Conservation (phyloP, 306 rosid species). For the Begonia peltatifolia region DNA sequence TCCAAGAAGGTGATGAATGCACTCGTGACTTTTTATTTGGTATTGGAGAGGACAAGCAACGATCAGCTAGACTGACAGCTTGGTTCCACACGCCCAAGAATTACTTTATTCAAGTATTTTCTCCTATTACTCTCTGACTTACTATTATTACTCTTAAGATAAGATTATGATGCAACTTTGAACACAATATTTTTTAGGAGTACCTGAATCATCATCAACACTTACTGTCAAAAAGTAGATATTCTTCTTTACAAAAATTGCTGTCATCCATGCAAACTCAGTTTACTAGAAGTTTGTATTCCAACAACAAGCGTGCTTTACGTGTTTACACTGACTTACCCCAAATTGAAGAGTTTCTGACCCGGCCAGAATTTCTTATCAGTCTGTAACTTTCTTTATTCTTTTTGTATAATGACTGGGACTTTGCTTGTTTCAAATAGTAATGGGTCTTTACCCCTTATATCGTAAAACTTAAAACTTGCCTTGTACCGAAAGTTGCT, state of each 20-base stretch:
- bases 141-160: constrained; percentile 4
- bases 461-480: too few species aligned
- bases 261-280: constrained; percentile 12
- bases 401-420: too few species aligned
- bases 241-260: background rate
- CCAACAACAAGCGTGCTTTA: constrained; percentile 24
- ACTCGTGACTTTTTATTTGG: constrained; percentile 81
- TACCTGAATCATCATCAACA: constrained; percentile 41
- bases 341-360: constrained; percentile 73
- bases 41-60: constrained; percentile 84
- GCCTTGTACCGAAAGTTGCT: too few species aligned
- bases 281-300: constrained; percentile 21
- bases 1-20: constrained; percentile 57
- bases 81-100: constrained; percentile 83
- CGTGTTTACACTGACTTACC: constrained; percentile 77
- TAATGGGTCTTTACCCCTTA: too few species aligned
- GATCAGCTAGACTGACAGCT: constrained; percentile 85
- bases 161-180: constrained; percentile 5
- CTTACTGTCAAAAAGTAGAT: constrained; percentile 19
- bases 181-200: constrained; percentile 35
- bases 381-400: constrained; percentile 31
- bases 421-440: too few species aligned
- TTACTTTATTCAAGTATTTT: constrained; percentile 57
- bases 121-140: constrained; percentile 8
- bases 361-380: constrained; percentile 51